Conservation (phyloP, 768 basidiomycete genomes). For the Rhizopogon vinicolor region DNA sequence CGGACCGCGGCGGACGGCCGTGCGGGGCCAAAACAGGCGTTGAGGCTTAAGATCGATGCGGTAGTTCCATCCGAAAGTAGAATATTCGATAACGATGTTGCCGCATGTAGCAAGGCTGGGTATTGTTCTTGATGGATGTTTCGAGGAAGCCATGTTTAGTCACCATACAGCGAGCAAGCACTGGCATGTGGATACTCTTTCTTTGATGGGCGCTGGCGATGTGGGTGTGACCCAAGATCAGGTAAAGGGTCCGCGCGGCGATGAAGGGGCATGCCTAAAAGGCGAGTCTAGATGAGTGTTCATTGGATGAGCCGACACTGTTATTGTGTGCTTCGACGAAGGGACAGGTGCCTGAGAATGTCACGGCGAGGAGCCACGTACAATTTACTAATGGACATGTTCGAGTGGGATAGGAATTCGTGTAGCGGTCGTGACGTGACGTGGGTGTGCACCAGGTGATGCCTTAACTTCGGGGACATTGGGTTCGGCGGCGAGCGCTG, state of each 20-base stretch:
- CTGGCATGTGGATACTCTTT: neutral
- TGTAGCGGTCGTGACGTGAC: conserved; percentile 6
- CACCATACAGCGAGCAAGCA: neutral
- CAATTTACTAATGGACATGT: conserved; percentile 10
- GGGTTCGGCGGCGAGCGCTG: conserved; percentile 5
- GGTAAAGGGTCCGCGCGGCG: conserved; percentile 1
- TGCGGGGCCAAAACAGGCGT: conserved; percentile 3
- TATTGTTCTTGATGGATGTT: conserved; percentile 3
- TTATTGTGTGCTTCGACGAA: neutral
- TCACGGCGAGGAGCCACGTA: conserved; percentile 2
- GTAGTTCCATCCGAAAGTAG: neutral
- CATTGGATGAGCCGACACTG: conserved; percentile 1
- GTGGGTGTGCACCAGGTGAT: conserved; percentile 1
- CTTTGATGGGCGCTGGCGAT: conserved; percentile 4
- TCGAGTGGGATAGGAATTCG: conserved; percentile 6
- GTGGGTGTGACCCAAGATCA: neutral
- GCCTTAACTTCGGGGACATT: conserved; percentile 3
- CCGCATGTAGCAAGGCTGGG: conserved; percentile 8
- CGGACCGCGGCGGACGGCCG: conserved; percentile 13
- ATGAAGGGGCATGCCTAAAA: conserved; percentile 3
- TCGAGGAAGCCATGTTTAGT: neutral
- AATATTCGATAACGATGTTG: conserved; percentile 8
- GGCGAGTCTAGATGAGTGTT: neutral
- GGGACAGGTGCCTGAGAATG: conserved; percentile 2
- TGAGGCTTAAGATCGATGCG: conserved; percentile 3